Conservation (phyloP, 495 filamentous ascomycete species). For the Bombardia bombarda region DNA sequence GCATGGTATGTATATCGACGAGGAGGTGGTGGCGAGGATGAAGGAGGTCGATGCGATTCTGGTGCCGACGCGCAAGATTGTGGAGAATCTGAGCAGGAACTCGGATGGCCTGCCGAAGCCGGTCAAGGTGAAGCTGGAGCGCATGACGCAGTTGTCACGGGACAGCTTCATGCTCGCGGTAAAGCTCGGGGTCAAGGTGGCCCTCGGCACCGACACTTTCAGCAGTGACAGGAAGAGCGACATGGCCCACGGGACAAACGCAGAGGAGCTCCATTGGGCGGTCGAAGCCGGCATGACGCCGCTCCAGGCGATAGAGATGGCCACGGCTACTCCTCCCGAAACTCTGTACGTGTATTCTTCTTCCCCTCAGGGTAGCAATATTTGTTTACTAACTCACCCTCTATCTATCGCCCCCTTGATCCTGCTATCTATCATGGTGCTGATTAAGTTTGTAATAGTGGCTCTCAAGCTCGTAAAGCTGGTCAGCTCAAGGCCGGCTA, state of each 20-base stretch:
- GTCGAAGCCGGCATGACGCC: conserved; percentile 43
- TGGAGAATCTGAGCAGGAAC: conserved; percentile 24
- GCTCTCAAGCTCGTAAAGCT: conserved; percentile 35
- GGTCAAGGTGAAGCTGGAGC: conserved; percentile 34
- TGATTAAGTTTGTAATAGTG: conserved; percentile 3
- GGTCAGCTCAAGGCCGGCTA: conserved; percentile 41
- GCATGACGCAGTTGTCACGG: conserved; percentile 3
- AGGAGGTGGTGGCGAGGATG: conserved; percentile 40
- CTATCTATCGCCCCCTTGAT: no score
- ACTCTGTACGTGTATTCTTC: conserved; percentile 22
- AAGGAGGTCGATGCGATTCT: conserved; percentile 35
- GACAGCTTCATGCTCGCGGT: conserved; percentile 28
- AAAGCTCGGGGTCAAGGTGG: conserved; percentile 27
- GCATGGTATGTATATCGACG: conserved; percentile 37
- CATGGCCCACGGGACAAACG: conserved; percentile 30
- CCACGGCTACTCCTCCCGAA: conserved; percentile 41
- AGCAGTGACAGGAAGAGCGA: not conserved
- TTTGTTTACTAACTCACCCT: no score
- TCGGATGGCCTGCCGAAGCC: conserved; percentile 22
- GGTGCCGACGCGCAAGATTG: conserved; percentile 36
- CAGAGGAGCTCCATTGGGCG: conserved; percentile 39
- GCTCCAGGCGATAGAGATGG: conserved; percentile 45
- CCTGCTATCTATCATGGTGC: no score
- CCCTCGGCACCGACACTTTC: conserved; percentile 37
- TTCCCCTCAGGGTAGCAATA: no score